A percentile compares a stretch with the other conserved stretches of the same genome.
Conservation (phyloP, 2,329 filamentous ascomycete genomes). For the Aspergillus calidoustus region DNA sequence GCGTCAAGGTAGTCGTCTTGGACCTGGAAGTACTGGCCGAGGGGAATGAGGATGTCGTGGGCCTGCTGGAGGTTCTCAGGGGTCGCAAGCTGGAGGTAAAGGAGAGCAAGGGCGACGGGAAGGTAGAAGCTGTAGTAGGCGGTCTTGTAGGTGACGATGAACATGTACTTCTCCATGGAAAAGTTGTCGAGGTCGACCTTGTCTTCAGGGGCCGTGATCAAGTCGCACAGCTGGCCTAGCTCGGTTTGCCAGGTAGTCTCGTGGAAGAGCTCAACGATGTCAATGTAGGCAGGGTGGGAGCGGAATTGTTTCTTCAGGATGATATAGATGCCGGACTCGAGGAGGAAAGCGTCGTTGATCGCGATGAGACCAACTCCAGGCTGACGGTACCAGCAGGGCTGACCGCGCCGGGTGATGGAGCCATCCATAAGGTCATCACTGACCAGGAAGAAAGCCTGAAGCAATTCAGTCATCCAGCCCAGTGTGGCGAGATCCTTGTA, state of each 20-base stretch:
- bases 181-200: constrained; percentile 93
- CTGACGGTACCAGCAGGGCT: constrained; percentile 95
- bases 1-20: constrained; percentile 99
- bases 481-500: constrained; percentile 87
- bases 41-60: constrained; percentile 89
- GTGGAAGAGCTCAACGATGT: constrained; percentile 95
- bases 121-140: constrained; percentile 99
- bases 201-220: constrained; percentile 95
- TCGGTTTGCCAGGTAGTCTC: constrained; percentile 93
- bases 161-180: constrained; percentile 86
- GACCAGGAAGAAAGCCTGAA: constrained; percentile 98
- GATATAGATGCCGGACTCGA: constrained; percentile 87
- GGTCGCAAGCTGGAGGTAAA: constrained; percentile 83
- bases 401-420: constrained; percentile 90
- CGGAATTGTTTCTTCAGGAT: constrained; percentile 95
- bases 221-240: constrained; percentile 89
- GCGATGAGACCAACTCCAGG: constrained; percentile 90
- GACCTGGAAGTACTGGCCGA: constrained; percentile 98
- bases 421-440: constrained; percentile 98
- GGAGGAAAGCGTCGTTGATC: constrained; percentile 98
- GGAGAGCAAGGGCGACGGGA: constrained; percentile 86
- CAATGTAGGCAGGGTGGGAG: constrained; percentile 82
- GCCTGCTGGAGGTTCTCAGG: constrained; percentile 86
- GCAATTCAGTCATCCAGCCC: constrained; percentile 96
- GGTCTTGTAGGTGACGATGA: constrained; percentile 99